Percentiles rank a stretch among this genome's conserved stretches.
Evolutionary conservation across 768 basidiomycete species (phyloP).

Genomic region (Coprinopsis sp.): DNA sequence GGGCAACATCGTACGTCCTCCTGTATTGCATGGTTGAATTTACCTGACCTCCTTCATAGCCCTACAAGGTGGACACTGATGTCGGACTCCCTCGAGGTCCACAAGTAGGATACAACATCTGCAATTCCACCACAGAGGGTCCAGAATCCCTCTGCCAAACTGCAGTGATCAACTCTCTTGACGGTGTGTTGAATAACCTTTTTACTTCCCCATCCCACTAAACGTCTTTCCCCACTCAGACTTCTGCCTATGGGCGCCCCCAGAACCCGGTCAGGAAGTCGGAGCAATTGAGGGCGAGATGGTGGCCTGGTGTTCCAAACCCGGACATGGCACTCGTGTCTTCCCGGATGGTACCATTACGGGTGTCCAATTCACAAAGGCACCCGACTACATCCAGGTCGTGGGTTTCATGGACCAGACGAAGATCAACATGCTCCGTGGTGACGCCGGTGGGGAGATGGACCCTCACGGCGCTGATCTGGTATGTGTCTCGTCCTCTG

Average conservation of each 20-base stretch:
- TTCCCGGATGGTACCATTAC: conserved; percentile 61
- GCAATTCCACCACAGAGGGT: conserved; percentile 63
- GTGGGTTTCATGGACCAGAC: conserved; percentile 59
- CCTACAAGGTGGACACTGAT: conserved; percentile 28
- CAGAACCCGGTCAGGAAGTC: conserved; percentile 47
- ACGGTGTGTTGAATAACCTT: conserved; percentile 26
- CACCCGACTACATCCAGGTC: conserved; percentile 59
- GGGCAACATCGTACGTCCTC: conserved; percentile 14
- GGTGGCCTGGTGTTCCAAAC: conserved; percentile 75
- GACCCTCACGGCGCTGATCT: conserved; percentile 71
- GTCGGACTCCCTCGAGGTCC: conserved; percentile 28
- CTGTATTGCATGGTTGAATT: not conserved
- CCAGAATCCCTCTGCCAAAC: conserved; percentile 62
- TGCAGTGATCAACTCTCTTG: conserved; percentile 48
- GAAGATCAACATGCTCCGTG: conserved; percentile 44
- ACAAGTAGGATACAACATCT: conserved; percentile 63
- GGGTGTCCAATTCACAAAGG: conserved; percentile 63
- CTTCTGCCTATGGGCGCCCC: conserved; percentile 67
- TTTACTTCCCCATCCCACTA: not conserved
- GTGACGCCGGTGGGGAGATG: conserved; percentile 73
- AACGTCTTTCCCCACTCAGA: conserved; percentile 33
- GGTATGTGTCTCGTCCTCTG: conserved; percentile 9
- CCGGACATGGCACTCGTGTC: conserved; percentile 63
- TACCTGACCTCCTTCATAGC: conserved; percentile 11
- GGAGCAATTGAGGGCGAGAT: conserved; percentile 68